Conservation (phyloP, 352 stramenopile species). For the Phytopythium aichiense region DNA sequence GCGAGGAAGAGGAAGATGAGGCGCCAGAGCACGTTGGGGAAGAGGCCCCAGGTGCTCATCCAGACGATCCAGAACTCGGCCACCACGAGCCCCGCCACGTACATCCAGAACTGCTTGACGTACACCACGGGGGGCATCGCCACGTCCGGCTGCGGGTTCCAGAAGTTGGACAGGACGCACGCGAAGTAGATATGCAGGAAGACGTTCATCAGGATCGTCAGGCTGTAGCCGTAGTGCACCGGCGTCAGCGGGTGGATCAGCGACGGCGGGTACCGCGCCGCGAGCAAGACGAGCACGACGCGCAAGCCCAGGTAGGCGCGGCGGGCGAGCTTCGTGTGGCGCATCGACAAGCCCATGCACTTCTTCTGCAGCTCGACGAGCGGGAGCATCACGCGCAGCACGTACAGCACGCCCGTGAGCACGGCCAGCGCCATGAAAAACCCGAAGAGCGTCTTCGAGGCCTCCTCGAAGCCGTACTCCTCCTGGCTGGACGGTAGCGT, state of each 20-base stretch:
- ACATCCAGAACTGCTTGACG: slow-evolving; percentile 66
- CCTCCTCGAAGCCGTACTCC: slow-evolving; percentile 63
- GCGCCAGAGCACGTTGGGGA: slow-evolving; percentile 72
- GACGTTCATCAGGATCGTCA: slow-evolving; percentile 79
- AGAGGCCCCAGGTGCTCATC: slow-evolving; percentile 77
- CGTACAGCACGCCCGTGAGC: slow-evolving; percentile 60
- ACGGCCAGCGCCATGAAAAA: slow-evolving; percentile 57
- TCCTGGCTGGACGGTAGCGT: slow-evolving; percentile 67
- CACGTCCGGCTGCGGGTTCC: slow-evolving; percentile 39
- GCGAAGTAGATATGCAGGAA: slow-evolving; percentile 73
- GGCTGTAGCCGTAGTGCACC: slow-evolving; percentile 67
- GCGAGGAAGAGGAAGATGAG: slow-evolving; percentile 54
- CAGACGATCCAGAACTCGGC: slow-evolving; percentile 72
- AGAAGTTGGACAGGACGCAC: slow-evolving; percentile 81
- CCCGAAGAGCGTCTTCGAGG: slow-evolving; percentile 50
- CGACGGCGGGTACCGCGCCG: slow-evolving; percentile 49
- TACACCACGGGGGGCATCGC: slow-evolving; percentile 73
- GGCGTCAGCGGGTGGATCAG: slow-evolving; percentile 69
- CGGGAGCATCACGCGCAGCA: slow-evolving; percentile 57
- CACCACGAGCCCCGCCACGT: slow-evolving; percentile 34
- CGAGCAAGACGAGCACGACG: slow-evolving; percentile 48
- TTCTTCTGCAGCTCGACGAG: slow-evolving; percentile 54
- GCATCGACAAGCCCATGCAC: slow-evolving; percentile 54
- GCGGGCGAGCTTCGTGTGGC: slow-evolving; percentile 39
- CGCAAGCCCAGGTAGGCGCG: slow-evolving; percentile 56